Base-by-base conservation (phyloP, 2,329 filamentous ascomycete genomes). In the Allantophomopsis cytisporea region DNA sequence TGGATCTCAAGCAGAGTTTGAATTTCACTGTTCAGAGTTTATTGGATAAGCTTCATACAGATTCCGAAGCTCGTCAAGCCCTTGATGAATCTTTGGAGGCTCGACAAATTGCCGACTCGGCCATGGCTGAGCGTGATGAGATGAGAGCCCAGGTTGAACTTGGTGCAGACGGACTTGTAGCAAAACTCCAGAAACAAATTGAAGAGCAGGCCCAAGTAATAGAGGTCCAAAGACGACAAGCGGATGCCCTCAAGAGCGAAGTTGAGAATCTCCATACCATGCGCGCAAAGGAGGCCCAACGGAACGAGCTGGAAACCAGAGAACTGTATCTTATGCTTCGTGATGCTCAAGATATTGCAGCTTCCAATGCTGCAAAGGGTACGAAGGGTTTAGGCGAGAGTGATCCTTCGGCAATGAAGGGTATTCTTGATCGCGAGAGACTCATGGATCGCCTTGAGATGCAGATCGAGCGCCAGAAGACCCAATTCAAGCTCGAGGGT, bases 271-370 rank as follows among this genome's bases (percentile, higher is more conserved):
- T 94, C 41, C 87, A 94, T 58, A 78, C 85, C 12, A 65, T 95
- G 45, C 76, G 89, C 44, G 83, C 84, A 14, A 88, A 93, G 59
- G 89, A 96, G 57, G 72, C 93, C 30, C 91, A 96, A 61, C 76
- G 91, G 39, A 94, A 94, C 54, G 91, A 98, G 61, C 67, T 98
- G 21, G 91, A 98, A 62, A 96, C 89, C 2, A 74, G 91, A 63
- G 91, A 98, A 61, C 65, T 98, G 16, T 98, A 96, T 60, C 80
- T 98, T 41, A 98, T 98, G 91, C 80, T 98, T 47, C 79, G 89
- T 44, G 91, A 98, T 60, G 89, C 91, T 31, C 89, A 96, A 60
- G 89, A 98, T 54, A 86, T 95, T 48, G 89, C 89, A 35, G 88
- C 87, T 17, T 87, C 89, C 3, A 84, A 85, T 51, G 83, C 86